A percentile compares a stretch with the other conserved stretches of the same genome.
Evolutionary conservation across 768 basidiomycete genomes (phyloP).

Genomic region (Pilatotrama ljubarskyi): DNA sequence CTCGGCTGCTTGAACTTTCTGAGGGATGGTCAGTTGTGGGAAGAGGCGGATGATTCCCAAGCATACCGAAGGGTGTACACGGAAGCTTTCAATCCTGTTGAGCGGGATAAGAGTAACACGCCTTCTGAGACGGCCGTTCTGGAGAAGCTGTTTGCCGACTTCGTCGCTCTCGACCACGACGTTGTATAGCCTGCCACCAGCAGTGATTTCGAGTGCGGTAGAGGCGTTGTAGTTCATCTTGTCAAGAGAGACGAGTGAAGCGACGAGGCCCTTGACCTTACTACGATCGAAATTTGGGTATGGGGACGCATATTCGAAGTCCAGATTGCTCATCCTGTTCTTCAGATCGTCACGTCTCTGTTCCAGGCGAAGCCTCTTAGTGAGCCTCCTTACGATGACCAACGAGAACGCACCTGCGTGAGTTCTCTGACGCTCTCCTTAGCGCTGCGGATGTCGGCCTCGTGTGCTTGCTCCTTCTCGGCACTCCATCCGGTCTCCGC

Average conservation of each 20-base stretch:
- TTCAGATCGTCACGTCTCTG: constrained; percentile 72
- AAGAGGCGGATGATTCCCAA: neutral
- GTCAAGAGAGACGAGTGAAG: constrained; percentile 78
- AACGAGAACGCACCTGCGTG: constrained; percentile 53
- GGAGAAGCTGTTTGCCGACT: constrained; percentile 81
- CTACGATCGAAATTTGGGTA: constrained; percentile 76
- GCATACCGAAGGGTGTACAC: constrained; percentile 48
- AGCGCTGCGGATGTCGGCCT: constrained; percentile 51
- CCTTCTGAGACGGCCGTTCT: constrained; percentile 76
- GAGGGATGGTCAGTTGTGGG: neutral
- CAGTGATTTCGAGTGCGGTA: constrained; percentile 91
- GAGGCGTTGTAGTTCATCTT: constrained; percentile 72
- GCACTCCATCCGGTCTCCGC: constrained; percentile 72
- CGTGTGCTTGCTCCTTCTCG: constrained; percentile 64
- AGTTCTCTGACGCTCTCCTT: constrained; percentile 55
- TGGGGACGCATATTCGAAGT: constrained; percentile 83
- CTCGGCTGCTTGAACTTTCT: constrained; percentile 80
- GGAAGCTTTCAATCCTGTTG: constrained; percentile 80
- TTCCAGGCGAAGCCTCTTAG: neutral
- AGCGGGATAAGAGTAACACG: constrained; percentile 93
- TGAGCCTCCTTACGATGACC: neutral
- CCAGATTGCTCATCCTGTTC: constrained; percentile 65
- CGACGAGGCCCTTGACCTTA: constrained; percentile 91
- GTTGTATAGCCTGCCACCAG: constrained; percentile 87
- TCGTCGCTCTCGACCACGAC: constrained; percentile 92